Conservation (phyloP, 495 filamentous ascomycete genomes). For the Cercophora newfieldiana region DNA sequence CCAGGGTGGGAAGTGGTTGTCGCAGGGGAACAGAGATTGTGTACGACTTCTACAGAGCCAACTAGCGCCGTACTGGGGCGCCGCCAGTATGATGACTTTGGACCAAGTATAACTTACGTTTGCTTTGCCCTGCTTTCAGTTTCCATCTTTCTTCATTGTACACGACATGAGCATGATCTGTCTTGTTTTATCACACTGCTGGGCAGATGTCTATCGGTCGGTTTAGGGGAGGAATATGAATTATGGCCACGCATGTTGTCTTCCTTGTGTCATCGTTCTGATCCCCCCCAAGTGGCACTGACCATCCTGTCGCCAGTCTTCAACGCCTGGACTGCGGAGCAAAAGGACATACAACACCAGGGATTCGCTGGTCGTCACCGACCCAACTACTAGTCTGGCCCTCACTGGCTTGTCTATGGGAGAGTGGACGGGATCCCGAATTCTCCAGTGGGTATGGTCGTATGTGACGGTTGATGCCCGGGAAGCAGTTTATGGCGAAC, state of each 20-base stretch:
- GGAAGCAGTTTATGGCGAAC: background rate
- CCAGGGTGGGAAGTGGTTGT: conserved; percentile 30
- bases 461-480: conserved; percentile 26
- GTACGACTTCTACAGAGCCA: conserved; percentile 35
- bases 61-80: conserved; percentile 17
- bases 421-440: conserved; percentile 56
- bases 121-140: too few relatives aligned
- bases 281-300: too few relatives aligned
- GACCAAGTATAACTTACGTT: too few relatives aligned
- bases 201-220: too few relatives aligned
- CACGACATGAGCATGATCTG: background rate
- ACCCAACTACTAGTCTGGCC: conserved; percentile 48
- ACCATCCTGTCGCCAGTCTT: too few relatives aligned
- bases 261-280: too few relatives aligned
- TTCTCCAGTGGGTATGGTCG: conserved; percentile 47
- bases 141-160: background rate
- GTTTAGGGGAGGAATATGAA: too few relatives aligned
- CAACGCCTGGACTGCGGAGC: background rate
- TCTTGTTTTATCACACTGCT: background rate
- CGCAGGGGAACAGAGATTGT: conserved; percentile 36
- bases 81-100: too few relatives aligned
- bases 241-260: too few relatives aligned
- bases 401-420: conserved; percentile 43
- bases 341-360: conserved; percentile 26
- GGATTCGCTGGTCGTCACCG: conserved; percentile 44